These are phyloP conservation scores for Penicillium frequentans DNA, from an alignment of 2,329 filamentous ascomycete genomes.

Conservation along the genomic window DNA sequence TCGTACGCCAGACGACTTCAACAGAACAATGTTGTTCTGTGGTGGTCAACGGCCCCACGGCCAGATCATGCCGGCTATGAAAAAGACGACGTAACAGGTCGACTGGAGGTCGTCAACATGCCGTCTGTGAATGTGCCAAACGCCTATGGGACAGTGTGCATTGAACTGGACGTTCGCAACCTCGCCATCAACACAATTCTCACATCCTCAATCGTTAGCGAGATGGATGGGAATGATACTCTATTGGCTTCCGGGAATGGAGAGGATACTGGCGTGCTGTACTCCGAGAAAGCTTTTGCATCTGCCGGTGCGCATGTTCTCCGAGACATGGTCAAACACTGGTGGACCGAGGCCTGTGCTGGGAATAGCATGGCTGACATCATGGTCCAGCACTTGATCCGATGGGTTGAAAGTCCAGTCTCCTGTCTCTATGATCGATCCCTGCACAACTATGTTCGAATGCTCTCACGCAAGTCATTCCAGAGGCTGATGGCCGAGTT, in stretches of 20 bases:
- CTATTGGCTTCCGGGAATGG: constrained; percentile 76
- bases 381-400: constrained; percentile 93
- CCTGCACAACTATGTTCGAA: constrained; percentile 94
- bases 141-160: constrained; percentile 93
- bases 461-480: constrained; percentile 97
- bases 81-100: constrained; percentile 80
- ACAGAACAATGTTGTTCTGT: constrained; percentile 88
- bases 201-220: constrained; percentile 94
- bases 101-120: constrained; percentile 86
- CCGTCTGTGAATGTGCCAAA: constrained; percentile 90
- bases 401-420: constrained; percentile 92
- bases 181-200: constrained; percentile 97
- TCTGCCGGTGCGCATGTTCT: constrained; percentile 86
- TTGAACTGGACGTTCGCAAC: constrained; percentile 91
- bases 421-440: constrained; percentile 95
- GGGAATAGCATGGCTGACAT: constrained; percentile 95
- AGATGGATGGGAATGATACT: constrained; percentile 85
- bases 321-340: constrained; percentile 96
- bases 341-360: constrained; percentile 93
- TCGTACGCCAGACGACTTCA: constrained; percentile 89
- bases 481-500: constrained; percentile 98
- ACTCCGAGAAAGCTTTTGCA: constrained; percentile 89
- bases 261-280: constrained; percentile 67
- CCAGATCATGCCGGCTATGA: constrained; percentile 97
- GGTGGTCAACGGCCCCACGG: constrained; percentile 87